Evolutionary conservation across 345 rosid genomes (phyloP).

Genomic region (Brassica nigra): DNA sequence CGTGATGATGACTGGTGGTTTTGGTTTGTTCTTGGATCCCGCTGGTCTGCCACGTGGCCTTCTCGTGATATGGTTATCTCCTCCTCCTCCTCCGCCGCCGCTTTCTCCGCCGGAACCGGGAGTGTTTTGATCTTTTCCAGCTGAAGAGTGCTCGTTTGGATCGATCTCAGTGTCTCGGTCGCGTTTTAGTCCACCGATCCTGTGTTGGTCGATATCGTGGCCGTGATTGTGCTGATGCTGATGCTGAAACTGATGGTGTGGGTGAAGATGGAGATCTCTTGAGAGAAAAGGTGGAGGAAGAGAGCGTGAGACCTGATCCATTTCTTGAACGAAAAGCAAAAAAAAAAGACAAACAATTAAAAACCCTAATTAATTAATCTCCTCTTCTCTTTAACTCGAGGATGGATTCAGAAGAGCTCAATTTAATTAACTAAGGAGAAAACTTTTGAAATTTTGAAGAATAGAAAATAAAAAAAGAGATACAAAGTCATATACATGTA

Average conservation of each 20-base stretch:
- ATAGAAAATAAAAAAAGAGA: not conserved
- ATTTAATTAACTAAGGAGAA: not conserved
- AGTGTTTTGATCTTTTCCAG: conserved; percentile 38
- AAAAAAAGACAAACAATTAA: not conserved
- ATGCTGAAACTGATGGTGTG: conserved; percentile 11
- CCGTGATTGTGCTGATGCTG: not conserved
- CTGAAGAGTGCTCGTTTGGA: conserved; percentile 19
- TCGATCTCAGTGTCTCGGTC: conserved; percentile 48
- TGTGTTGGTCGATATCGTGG: conserved; percentile 25
- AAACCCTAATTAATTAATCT: conserved; percentile 32
- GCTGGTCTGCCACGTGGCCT: conserved; percentile 79
- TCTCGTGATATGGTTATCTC: conserved; percentile 42
- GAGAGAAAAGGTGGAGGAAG: conserved; percentile 24
- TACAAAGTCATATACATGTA: conserved; percentile 31
- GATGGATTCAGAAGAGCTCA: conserved; percentile 15
- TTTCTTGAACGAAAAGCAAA: conserved; percentile 22
- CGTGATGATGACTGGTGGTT: conserved; percentile 79
- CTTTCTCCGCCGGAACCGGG: not conserved
- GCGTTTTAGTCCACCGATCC: conserved; percentile 54
- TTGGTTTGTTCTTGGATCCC: conserved; percentile 85
- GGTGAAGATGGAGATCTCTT: conserved; percentile 38
- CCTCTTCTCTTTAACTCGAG: conserved; percentile 30
- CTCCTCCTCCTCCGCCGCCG: not conserved
- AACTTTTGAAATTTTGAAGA: not conserved
- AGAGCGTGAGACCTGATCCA: conserved; percentile 73